Evolutionary conservation across 352 stramenopile species (phyloP).

Genomic region (Globisporangium barbulae): DNA sequence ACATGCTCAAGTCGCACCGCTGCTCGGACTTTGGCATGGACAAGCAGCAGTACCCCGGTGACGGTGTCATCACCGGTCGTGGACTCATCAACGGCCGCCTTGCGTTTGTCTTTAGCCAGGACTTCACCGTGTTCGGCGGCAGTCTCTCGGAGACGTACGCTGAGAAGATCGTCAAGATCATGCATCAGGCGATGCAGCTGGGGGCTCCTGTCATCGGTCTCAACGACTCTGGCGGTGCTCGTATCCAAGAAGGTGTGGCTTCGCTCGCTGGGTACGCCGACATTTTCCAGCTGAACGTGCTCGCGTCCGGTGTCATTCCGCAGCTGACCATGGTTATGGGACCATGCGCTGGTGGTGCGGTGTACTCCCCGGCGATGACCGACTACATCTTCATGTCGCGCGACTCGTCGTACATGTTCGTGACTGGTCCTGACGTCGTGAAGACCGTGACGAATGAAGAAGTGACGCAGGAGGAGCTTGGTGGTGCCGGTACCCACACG

Average conservation of each 20-base stretch:
- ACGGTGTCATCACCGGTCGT: slow-evolving; percentile 95
- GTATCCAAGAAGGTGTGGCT: slow-evolving; percentile 98
- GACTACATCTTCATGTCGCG: slow-evolving; percentile 99
- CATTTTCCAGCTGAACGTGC: slow-evolving; percentile 98
- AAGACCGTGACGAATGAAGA: slow-evolving; percentile 98
- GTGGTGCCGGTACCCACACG: slow-evolving; percentile 94
- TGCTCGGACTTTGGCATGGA: slow-evolving; percentile 98
- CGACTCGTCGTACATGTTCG: slow-evolving; percentile 98
- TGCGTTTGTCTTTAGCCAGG: slow-evolving; percentile 96
- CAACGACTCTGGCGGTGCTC: slow-evolving; percentile 97
- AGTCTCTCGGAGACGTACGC: slow-evolving; percentile 95
- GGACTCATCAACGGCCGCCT: slow-evolving; percentile 93
- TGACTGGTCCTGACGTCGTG: slow-evolving; percentile 97
- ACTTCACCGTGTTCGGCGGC: slow-evolving; percentile 98
- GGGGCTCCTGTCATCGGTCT: slow-evolving; percentile 96
- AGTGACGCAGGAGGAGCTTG: slow-evolving; percentile 94
- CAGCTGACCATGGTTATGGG: slow-evolving; percentile 98
- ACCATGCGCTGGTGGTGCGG: slow-evolving; percentile 93
- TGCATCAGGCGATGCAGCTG: slow-evolving; percentile 97
- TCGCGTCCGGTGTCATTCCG: slow-evolving; percentile 92
- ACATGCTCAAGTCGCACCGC: slow-evolving; percentile 95
- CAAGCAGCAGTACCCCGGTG: slow-evolving; percentile 87
- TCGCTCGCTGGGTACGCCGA: slow-evolving; percentile 97
- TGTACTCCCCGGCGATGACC: slow-evolving; percentile 97
- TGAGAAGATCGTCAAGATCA: slow-evolving; percentile 99